Evolutionary conservation across 2,329 filamentous ascomycete species (phyloP), one percentile per base, ranked within the genome.

Genomic region (Thelonectria blattea): DNA sequence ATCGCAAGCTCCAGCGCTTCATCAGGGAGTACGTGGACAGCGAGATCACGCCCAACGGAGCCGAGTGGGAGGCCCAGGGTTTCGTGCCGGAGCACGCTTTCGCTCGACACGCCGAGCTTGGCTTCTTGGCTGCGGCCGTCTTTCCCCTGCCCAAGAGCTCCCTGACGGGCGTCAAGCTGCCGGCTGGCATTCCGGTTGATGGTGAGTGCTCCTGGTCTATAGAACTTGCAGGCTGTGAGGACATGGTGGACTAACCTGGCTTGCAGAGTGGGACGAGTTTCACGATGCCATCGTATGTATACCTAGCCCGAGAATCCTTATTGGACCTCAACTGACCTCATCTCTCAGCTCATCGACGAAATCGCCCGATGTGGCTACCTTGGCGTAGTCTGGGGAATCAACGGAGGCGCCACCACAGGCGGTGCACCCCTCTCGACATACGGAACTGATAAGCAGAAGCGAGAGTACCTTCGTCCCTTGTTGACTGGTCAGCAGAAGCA

Each of bases 401-500:
- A 42, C 14, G 49, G 54, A 10, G 56, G 56, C 12, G 22, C 20
- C 3, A 47, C 41, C 3, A 42, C 32, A 14, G 56, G 56, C 7
- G 49, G 17, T 6, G n/a, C 56, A 3, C 56, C 56, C n/a, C 8
- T 58, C 12, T 22, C 30, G 3, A 37, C 17, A 30, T 48, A 52
- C 20, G 56, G 46, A 11, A 52, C 30, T 12, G 42, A 15, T 2
- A 42, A 56, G 37, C 65, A 67, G 41, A 68, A 86, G 71, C 73
- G 69, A 17, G 79, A 79, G 45, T 90, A 85, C 81, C 75, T 90
- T 11, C 85, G 85, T 0, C 81, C 80, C 0, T 76, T 90, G 32
- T 86, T 87, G 45, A 79, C 74, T 8, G 85, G 86, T 63, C 80
- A 85, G 57, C 84, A 85, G 6, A 81, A 82, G 55, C 88, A 89